Base-by-base conservation (phyloP, 2,329 filamentous ascomycete species). In the Pseudogymnoascus sp. region DNA sequence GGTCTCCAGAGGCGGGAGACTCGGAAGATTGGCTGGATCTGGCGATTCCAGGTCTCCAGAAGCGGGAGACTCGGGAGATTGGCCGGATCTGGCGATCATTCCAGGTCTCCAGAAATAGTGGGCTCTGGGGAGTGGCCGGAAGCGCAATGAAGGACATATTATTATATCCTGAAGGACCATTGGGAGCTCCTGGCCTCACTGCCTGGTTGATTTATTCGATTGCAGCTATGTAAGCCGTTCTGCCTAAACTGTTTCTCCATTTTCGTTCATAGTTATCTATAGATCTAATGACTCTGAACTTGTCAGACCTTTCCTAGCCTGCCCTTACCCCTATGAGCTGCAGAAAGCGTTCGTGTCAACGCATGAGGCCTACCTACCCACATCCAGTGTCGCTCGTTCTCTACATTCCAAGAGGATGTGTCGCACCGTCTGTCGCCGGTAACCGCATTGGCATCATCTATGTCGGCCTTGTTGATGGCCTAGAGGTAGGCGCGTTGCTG, bases 351-450 rank as follows among this genome's bases (percentile, higher is more conserved):
- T 38, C 14, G 36, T n/a, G 14, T 38, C 36, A 14, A 38, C 36
- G 36, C 36, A 38, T 38, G 36, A n/a, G 36, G 46, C 62, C 65
- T 69, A 62, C 67, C 65, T 66, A 63, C 65, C 66, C 63, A 69
- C 61, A 71, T 70, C 56, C 65, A 16, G 18, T 70, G 46, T 69
- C 68, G 61, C 64, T 73, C 68, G 31, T 72, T 74, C 65, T 61
- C 70, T 53, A 65, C 68, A 73, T 66, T 72, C 69, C 14, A 73
- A 70, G 36, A 74, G 64, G 63, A 74, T 64, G 61, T 75, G 69
- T 21, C 65, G 46, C 46, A 25, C 46, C 8, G 46, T 56, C 46
- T 56, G 46, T n/a, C 23, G 46, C 8, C 46, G 1, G 8, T 34
- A 18, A n/a, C 46, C 2, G 67, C 59, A 74, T 67, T 14, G 68